These are phyloP conservation scores for Cardamine resedifolia DNA, from an alignment of 345 rosid genomes.

Conservation along the genomic window DNA sequence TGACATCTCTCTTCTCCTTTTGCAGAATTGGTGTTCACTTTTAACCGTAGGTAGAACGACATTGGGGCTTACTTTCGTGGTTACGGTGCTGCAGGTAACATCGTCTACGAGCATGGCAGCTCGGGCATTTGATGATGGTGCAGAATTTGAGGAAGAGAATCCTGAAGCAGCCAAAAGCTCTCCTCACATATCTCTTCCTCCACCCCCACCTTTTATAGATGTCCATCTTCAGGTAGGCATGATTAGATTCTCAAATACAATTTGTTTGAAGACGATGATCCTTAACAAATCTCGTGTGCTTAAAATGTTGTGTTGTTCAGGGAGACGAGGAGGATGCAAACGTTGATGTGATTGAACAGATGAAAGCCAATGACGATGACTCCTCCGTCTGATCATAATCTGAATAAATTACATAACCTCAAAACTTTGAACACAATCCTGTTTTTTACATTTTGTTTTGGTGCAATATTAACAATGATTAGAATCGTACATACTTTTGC, in stretches of 20 bases:
- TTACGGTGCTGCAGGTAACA: conserved; percentile 28
- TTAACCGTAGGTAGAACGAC: background rate
- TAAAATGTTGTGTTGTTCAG: conserved; percentile 2
- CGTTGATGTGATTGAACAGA: conserved; percentile 25
- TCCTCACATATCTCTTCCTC: conserved; percentile 49
- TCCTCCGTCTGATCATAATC: conserved; percentile 19
- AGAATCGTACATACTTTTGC: conserved; percentile 4
- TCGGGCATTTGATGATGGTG: conserved; percentile 48
- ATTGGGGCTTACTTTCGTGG: background rate
- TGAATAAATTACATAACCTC: background rate
- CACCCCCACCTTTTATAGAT: conserved; percentile 47
- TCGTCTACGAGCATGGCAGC: conserved; percentile 80
- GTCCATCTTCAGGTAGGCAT: conserved; percentile 39
- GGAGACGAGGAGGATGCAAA: conserved; percentile 49
- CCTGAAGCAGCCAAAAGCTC: conserved; percentile 44
- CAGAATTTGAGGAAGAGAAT: conserved; percentile 56
- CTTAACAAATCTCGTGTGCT: background rate
- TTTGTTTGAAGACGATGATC: background rate
- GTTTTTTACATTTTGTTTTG: background rate
- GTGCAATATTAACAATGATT: conserved; percentile 2
- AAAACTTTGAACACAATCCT: background rate
- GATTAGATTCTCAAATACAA: background rate
- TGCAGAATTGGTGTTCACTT: background rate
- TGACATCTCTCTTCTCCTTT: background rate
- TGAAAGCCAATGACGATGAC: conserved; percentile 29